Evolutionary conservation across 805 yeast species (phyloP).

Genomic region (Dipodascopsis uninucleata): DNA sequence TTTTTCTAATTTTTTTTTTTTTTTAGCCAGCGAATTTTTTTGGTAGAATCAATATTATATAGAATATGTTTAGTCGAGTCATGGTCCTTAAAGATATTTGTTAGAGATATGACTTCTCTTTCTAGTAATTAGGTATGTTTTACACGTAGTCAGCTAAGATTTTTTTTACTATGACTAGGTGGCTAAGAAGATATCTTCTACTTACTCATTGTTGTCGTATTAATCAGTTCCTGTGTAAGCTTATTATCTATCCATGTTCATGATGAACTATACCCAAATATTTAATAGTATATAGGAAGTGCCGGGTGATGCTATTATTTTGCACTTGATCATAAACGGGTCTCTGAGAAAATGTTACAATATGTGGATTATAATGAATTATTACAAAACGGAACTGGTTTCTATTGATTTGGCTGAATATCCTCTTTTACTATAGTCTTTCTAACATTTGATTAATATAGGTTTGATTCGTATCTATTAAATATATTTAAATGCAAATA

Average conservation of each 20-base stretch:
- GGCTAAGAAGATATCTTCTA: not conserved
- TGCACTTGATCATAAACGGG: constrained; percentile 26
- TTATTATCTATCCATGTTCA: not conserved
- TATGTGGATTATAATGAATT: too few relatives aligned
- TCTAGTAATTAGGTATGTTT: not conserved
- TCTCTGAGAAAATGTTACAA: constrained; percentile 19
- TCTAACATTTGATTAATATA: too few relatives aligned
- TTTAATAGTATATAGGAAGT: constrained; percentile 27
- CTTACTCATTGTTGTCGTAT: constrained; percentile 2
- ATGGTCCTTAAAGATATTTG: constrained; percentile 3
- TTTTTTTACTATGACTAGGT: not conserved
- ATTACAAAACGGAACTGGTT: too few relatives aligned
- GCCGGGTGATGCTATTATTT: constrained; percentile 23
- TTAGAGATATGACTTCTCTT: not conserved
- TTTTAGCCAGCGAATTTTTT: not conserved
- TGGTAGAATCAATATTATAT: too few relatives aligned
- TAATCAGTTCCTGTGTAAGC: too few relatives aligned
- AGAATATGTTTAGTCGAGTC: too few relatives aligned
- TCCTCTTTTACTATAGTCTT: too few relatives aligned
- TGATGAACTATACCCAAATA: constrained; percentile 27
- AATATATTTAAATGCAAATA: too few relatives aligned
- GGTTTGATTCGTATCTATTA: too few relatives aligned
- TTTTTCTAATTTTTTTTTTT: constrained; percentile 6
- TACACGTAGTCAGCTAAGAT: not conserved
- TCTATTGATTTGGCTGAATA: too few relatives aligned